Base-by-base conservation (phyloP, 2,329 filamentous ascomycete species). In the Shiraia bambusicola region DNA sequence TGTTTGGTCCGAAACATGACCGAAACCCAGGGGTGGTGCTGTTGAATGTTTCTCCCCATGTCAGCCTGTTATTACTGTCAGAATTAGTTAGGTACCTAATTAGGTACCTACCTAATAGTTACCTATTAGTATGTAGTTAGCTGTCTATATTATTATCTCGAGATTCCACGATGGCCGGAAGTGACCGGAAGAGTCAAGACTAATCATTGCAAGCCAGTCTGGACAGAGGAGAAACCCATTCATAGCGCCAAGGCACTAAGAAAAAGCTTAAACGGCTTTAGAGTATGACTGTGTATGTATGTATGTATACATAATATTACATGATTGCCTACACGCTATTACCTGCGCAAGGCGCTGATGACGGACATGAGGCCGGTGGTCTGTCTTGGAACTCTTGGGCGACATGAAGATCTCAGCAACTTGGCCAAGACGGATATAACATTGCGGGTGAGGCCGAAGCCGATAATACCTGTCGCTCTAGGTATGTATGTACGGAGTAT, bases 181-280 rank as follows among this genome's bases (percentile, higher is more conserved):
- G 51, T 42, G 48, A 27, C 42, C 53, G 55, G 54, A 54, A 43
- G n/a, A n/a, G n/a, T n/a, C n/a, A n/a, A n/a, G 25, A 24, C 30
- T 22, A 26, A 40, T n/a, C n/a, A n/a, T 40, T n/a, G 26, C 28
- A 31, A 32, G 24, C 27, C 34, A 26, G 35, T 35, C 45, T 46
- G 44, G 42, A 40, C 38, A 47, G 43, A 40, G 40, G 33, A 45
- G 37, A 40, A 42, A 31, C 43, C 50, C 40, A 30, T 41, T 34
- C 27, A 39, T 28, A 17, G 37, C 7, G 44, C 51, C 44, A 44
- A 45, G 36, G 31, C 49, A 40, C 49, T 46, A 52, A 27, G 10
- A 30, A 37, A 58, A 59, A 56, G 56, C 54, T 58, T 56, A 49
- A 48, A 13, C 28, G 40, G 37, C 37, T 45, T 44, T 44, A 45